A percentile compares a stretch with the other conserved stretches of the same genome.
Conservation (phyloP, 176 grass and related monocot genomes). For the Musa beccarii region DNA sequence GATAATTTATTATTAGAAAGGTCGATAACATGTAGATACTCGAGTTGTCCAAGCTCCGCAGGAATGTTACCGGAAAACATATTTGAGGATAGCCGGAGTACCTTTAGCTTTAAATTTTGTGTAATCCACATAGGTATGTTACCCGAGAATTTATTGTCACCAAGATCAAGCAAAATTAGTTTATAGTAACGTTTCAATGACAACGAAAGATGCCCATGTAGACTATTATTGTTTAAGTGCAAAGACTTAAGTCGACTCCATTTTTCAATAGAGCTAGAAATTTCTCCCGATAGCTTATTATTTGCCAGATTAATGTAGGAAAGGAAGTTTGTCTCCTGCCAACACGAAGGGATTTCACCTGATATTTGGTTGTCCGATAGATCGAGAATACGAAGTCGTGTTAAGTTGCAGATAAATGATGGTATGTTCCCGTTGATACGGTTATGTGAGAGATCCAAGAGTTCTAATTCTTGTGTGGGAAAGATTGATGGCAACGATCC, state of each 20-base stretch:
- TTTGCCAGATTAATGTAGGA: neutral
- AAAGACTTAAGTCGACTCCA: neutral
- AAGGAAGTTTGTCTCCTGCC: neutral
- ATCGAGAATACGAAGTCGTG: slow-evolving; percentile 3
- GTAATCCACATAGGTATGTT: slow-evolving; percentile 21
- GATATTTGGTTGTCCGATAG: slow-evolving; percentile 21
- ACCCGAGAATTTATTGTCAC: slow-evolving; percentile 15
- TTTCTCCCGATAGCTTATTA: slow-evolving; percentile 7
- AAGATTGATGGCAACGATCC: slow-evolving; percentile 10
- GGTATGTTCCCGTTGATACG: slow-evolving; percentile 22
- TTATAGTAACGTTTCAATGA: neutral
- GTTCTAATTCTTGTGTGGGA: neutral
- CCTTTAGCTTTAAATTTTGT: neutral
- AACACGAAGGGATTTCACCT: slow-evolving; percentile 27
- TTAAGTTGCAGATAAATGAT: slow-evolving; percentile 2
- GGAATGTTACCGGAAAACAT: neutral
- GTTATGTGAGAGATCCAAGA: slow-evolving; percentile 24
- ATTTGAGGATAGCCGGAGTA: slow-evolving; percentile 10
- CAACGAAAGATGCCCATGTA: slow-evolving; percentile 2
- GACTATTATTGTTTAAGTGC: slow-evolving; percentile 2
- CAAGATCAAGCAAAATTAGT: slow-evolving; percentile 3
- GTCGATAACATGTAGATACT: slow-evolving; percentile 11
- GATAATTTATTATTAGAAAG: slow-evolving; percentile 8
- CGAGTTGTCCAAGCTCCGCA: neutral
- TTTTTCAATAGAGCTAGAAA: neutral